A percentile compares a stretch with the other conserved stretches of the same genome.
These are phyloP conservation scores for Plasmodium billcollinsi DNA, from an alignment of 169 alveolate species.

Conservation along the genomic window DNA sequence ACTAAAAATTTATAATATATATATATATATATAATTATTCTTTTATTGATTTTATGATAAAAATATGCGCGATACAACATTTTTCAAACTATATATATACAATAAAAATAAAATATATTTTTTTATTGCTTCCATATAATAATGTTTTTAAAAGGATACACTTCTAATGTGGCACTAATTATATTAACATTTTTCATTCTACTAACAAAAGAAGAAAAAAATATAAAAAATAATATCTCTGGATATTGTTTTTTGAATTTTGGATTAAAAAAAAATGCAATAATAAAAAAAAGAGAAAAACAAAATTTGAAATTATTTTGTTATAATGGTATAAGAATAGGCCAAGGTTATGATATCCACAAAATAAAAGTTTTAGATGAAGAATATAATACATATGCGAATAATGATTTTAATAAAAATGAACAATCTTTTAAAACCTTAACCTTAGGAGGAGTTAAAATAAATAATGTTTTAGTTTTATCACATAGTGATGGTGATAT, in stretches of 20 bases:
- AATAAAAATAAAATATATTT: no score
- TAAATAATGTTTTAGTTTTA: constrained; percentile 77
- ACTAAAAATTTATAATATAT: no score
- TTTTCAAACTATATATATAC: no score
- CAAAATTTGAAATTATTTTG: background rate
- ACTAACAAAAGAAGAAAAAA: background rate
- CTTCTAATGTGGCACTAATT: background rate
- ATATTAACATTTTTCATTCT: background rate
- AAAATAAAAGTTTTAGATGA: constrained; percentile 74
- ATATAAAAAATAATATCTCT: constrained; percentile 8
- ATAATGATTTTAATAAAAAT: constrained; percentile 63
- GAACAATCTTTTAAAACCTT: constrained; percentile 77
- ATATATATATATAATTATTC: no score
- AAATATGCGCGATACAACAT: no score
- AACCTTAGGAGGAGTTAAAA: constrained; percentile 83
- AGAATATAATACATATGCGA: constrained; percentile 56
- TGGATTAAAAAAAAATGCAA: constrained; percentile 1
- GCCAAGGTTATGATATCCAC: constrained; percentile 88
- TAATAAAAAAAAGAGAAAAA: constrained; percentile 1
- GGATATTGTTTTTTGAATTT: background rate
- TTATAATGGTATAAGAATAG: constrained; percentile 71
- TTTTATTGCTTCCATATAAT: background rate
- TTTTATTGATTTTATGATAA: no score
- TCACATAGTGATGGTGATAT: constrained; percentile 94
- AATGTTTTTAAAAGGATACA: constrained; percentile 2